Conservation (phyloP, 208 protist species). For the Leishmania lainsoni region DNA sequence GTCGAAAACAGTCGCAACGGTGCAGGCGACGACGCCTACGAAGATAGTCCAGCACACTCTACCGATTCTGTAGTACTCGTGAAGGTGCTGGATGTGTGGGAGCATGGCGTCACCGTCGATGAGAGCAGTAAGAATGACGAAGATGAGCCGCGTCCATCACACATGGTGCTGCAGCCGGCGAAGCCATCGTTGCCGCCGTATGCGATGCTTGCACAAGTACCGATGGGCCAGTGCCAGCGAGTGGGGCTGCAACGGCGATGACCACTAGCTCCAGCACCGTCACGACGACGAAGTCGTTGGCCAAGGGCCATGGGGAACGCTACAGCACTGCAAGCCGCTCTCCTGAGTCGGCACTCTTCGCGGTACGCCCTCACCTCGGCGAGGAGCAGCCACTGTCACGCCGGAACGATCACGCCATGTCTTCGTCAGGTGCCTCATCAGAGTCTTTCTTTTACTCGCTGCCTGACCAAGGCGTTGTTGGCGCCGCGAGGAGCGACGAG, state of each 20-base stretch:
- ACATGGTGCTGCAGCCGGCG: background rate
- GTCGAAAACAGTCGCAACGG: background rate
- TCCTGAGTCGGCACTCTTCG: background rate
- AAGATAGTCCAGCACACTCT: background rate
- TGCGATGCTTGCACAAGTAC: background rate
- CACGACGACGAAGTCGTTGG: background rate
- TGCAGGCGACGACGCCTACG: background rate
- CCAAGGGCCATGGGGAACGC: background rate
- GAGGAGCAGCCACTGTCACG: background rate
- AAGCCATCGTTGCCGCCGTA: background rate
- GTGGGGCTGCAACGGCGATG: background rate
- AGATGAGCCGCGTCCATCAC: background rate
- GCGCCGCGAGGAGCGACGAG: background rate
- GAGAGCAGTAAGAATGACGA: background rate
- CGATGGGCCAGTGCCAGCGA: background rate
- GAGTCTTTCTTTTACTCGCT: constrained; percentile 26
- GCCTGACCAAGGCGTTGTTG: constrained; percentile 1
- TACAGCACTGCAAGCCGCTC: background rate
- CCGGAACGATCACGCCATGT: background rate
- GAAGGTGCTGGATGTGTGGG: background rate
- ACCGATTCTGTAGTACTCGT: background rate
- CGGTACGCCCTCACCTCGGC: background rate
- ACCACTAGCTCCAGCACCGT: background rate
- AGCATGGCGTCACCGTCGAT: background rate
- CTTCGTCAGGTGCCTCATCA: background rate